Evolutionary conservation across 441 rosid species (phyloP).

Genomic region (Oxalis stricta): DNA sequence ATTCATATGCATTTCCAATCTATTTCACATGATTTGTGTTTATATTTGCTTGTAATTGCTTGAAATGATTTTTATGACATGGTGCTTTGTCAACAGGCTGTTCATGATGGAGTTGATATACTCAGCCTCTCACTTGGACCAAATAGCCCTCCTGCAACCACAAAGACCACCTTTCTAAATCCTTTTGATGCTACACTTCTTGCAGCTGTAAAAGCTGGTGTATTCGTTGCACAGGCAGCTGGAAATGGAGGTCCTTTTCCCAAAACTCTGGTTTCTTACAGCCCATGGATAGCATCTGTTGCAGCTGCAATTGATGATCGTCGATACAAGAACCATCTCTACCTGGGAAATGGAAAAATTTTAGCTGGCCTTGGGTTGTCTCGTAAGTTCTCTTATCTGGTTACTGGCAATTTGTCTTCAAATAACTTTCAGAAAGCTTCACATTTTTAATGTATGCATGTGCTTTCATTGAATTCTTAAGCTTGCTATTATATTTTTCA

Average conservation of each 20-base stretch:
- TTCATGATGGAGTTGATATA: constrained; percentile 94
- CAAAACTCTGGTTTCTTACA: constrained; percentile 83
- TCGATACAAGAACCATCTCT: constrained; percentile 84
- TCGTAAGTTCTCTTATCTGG: constrained; percentile 36
- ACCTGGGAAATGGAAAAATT: constrained; percentile 75
- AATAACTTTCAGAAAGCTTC: background rate
- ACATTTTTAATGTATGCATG: background rate
- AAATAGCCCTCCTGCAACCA: constrained; percentile 83
- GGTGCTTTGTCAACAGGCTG: constrained; percentile 57
- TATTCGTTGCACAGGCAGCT: constrained; percentile 94
- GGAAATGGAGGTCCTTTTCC: constrained; percentile 98
- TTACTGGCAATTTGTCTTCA: background rate
- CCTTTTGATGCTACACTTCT: constrained; percentile 97
- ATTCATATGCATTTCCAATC: background rate
- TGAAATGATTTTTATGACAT: constrained; percentile 5
- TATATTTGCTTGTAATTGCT: background rate
- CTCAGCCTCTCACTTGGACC: constrained; percentile 98
- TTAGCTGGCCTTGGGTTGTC: constrained; percentile 78
- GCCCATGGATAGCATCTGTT: constrained; percentile 96
- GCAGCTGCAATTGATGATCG: constrained; percentile 98
- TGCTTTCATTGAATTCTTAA: background rate
- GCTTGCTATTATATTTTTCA: background rate
- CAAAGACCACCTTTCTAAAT: constrained; percentile 76
- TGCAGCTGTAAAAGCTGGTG: constrained; percentile 94
- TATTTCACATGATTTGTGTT: constrained; percentile 4